Conservation (phyloP, 768 basidiomycete species). For the Lactarius pseudohatsudake region DNA sequence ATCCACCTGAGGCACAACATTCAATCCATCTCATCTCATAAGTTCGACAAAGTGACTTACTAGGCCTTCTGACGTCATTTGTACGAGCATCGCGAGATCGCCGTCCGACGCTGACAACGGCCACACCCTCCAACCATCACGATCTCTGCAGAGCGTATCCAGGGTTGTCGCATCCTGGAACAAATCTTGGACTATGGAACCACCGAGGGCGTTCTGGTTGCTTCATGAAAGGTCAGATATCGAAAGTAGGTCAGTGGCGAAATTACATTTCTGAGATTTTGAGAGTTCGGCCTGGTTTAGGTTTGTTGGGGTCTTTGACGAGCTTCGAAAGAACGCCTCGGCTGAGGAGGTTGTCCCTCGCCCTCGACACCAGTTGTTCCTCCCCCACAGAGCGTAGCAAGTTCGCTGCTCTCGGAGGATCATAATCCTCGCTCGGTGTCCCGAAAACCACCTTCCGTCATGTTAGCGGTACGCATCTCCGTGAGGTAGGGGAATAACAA, state of each 20-base stretch:
- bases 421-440: slow-evolving; percentile 67
- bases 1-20: slow-evolving; percentile 51
- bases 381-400: slow-evolving; percentile 61
- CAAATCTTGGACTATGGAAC: slow-evolving; percentile 59
- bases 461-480: slow-evolving; percentile 2
- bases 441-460: slow-evolving; percentile 69
- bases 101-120: slow-evolving; percentile 77
- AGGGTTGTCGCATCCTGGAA: slow-evolving; percentile 70
- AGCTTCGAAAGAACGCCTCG: slow-evolving; percentile 68
- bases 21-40: slow-evolving; percentile 6
- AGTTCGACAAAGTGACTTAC: slow-evolving; percentile 38
- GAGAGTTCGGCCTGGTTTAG: slow-evolving; percentile 68
- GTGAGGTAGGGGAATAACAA: slow-evolving; percentile 28
- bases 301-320: slow-evolving; percentile 59
- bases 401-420: slow-evolving; percentile 54
- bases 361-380: slow-evolving; percentile 52
- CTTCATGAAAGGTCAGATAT: slow-evolving; percentile 37
- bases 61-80: slow-evolving; percentile 81
- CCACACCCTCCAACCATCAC: slow-evolving; percentile 72
- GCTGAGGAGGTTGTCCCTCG: slow-evolving; percentile 58
- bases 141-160: slow-evolving; percentile 52
- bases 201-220: slow-evolving; percentile 67
- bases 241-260: background rate
- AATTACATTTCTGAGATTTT: slow-evolving; percentile 73
- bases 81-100: slow-evolving; percentile 71